Evolutionary conservation across 1,284 basidiomycete genomes (phyloP).

Genomic region (Rhodofomes roseus): DNA sequence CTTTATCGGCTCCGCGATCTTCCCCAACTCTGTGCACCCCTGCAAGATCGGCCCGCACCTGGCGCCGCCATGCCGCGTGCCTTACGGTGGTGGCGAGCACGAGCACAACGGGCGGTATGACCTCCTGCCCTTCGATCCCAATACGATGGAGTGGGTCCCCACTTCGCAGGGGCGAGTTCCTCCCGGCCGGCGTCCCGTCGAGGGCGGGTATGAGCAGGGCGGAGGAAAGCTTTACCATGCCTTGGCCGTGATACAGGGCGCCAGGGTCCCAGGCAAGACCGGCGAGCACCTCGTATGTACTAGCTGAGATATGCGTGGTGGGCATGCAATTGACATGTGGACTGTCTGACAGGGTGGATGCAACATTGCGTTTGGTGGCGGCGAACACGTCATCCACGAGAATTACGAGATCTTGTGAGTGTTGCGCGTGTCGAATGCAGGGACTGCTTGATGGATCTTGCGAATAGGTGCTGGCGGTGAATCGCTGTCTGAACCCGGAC

Average conservation of each 20-base stretch:
- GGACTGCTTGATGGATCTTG: neutral
- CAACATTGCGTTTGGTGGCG: slow-evolving; percentile 36
- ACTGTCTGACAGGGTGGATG: slow-evolving; percentile 34
- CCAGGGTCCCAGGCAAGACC: slow-evolving; percentile 68
- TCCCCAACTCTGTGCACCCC: slow-evolving; percentile 66
- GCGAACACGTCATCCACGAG: slow-evolving; percentile 41
- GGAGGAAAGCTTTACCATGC: slow-evolving; percentile 37
- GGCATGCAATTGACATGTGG: neutral
- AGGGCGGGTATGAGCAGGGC: slow-evolving; percentile 40
- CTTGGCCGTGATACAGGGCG: slow-evolving; percentile 38
- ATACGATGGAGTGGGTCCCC: slow-evolving; percentile 67
- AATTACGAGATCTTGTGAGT: slow-evolving; percentile 59
- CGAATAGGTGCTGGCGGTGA: slow-evolving; percentile 9
- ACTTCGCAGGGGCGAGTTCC: slow-evolving; percentile 60
- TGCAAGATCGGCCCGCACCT: slow-evolving; percentile 71
- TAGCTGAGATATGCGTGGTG: slow-evolving; percentile 9
- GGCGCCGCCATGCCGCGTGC: slow-evolving; percentile 48
- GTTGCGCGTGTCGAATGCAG: neutral
- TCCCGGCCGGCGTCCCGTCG: slow-evolving; percentile 34
- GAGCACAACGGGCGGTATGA: slow-evolving; percentile 64
- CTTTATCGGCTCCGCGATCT: slow-evolving; percentile 68
- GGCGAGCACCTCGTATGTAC: slow-evolving; percentile 58
- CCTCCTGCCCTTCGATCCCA: slow-evolving; percentile 60
- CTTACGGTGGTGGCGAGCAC: slow-evolving; percentile 60
- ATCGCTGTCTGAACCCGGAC: neutral